These are phyloP conservation scores for Rhinocladiella mackenziei DNA, from an alignment of 2,329 filamentous ascomycete genomes.

Conservation along the genomic window DNA sequence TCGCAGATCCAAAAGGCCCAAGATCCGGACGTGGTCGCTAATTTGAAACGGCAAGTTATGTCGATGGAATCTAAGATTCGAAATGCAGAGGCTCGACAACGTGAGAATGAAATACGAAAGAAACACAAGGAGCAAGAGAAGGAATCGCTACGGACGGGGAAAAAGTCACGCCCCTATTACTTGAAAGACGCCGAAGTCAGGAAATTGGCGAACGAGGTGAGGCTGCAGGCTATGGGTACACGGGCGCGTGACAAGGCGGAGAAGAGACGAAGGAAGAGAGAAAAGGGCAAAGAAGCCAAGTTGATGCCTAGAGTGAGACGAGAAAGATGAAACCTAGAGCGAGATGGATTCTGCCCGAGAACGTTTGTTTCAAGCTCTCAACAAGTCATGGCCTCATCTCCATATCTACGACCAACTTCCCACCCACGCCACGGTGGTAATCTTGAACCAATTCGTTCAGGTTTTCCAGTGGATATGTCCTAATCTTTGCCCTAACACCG, in stretches of 20 bases:
- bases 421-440: slow-evolving; percentile 44
- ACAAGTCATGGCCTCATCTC: slow-evolving; percentile 11
- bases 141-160: slow-evolving; percentile 78
- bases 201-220: slow-evolving; percentile 73
- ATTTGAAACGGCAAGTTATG: slow-evolving; percentile 67
- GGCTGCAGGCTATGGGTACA: slow-evolving; percentile 78
- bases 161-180: slow-evolving; percentile 75
- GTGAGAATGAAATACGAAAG: slow-evolving; percentile 63
- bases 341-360: no score
- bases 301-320: slow-evolving; percentile 51
- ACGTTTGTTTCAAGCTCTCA: no score
- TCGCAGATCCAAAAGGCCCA: slow-evolving; percentile 64
- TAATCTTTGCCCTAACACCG: slow-evolving; percentile 21
- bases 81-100: slow-evolving; percentile 64
- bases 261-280: slow-evolving; percentile 85
- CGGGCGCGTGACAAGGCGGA: slow-evolving; percentile 79
- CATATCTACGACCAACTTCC: slow-evolving; percentile 45
- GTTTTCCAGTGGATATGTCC: slow-evolving; percentile 22
- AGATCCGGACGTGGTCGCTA: slow-evolving; percentile 61
- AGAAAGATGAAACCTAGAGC: slow-evolving; percentile 20
- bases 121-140: slow-evolving; percentile 80
- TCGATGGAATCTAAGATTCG: slow-evolving; percentile 76
- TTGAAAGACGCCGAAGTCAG: slow-evolving; percentile 90
- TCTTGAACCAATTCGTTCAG: slow-evolving; percentile 33
- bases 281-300: slow-evolving; percentile 78